Evolutionary conservation across 2,329 filamentous ascomycete genomes (phyloP).

Genomic region (Penicillium concentricum): DNA sequence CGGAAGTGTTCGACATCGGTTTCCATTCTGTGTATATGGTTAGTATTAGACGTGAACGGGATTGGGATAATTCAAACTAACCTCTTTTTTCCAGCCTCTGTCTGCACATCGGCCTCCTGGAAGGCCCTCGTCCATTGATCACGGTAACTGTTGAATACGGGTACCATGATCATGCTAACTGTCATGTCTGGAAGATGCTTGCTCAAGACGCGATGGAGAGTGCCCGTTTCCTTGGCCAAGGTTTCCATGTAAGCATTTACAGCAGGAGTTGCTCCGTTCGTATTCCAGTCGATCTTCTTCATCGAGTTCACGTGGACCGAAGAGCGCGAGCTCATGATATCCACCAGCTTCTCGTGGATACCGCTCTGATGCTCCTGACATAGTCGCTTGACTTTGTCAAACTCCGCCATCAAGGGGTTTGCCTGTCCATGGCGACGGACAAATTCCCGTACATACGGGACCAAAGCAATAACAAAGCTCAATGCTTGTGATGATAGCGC

Average conservation of each 20-base stretch:
- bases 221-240: conserved; percentile 79
- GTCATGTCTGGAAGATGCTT: conserved; percentile 77
- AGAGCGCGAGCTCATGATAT: conserved; percentile 83
- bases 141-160: conserved; percentile 79
- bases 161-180: conserved; percentile 78
- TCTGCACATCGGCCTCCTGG: conserved; percentile 63
- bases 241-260: conserved; percentile 80
- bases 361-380: conserved; percentile 87
- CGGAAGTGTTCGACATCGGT: conserved; percentile 73
- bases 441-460: conserved; percentile 89
- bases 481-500: conserved; percentile 87
- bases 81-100: conserved; percentile 68
- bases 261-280: conserved; percentile 43
- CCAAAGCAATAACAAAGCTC: conserved; percentile 79
- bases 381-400: conserved; percentile 80
- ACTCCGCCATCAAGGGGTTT: conserved; percentile 68
- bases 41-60: conserved; percentile 4
- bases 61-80: conserved; percentile 43
- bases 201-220: conserved; percentile 76
- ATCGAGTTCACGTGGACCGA: conserved; percentile 71
- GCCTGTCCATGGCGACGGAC: conserved; percentile 70
- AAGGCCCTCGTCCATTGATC: conserved; percentile 75
- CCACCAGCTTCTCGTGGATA: conserved; percentile 89
- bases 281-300: conserved; percentile 73
- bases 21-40: conserved; percentile 60